phyloP scores from a whole-genome alignment of 2,329 filamentous ascomycete species.

The Fusarium mangiferae region DNA sequence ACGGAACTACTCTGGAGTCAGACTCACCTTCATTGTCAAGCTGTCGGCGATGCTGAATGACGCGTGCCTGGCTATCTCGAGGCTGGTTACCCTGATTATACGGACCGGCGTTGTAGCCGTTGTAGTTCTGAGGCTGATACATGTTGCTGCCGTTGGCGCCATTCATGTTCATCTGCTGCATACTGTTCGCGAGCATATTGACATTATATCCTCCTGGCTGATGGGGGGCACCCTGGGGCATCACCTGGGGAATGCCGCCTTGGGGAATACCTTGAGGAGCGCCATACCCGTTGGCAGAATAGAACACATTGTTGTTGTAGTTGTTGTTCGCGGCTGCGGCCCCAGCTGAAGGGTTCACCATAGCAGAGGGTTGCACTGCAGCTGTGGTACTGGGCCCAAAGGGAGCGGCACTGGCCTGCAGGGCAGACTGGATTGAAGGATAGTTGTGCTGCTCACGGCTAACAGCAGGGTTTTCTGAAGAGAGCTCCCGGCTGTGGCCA shows the following conservation, averaged over 20 bases:
- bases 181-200: constrained; percentile 71
- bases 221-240: constrained; percentile 33
- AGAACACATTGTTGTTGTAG: constrained; percentile 49
- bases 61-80: constrained; percentile 79
- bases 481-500: constrained; percentile 79
- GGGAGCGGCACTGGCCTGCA: constrained; percentile 82
- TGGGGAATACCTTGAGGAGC: constrained; percentile 42
- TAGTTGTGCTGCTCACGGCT: constrained; percentile 61
- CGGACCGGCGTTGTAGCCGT: constrained; percentile 63
- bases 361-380: constrained; percentile 43
- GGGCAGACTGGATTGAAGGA: constrained; percentile 73
- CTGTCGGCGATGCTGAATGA: constrained; percentile 79
- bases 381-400: constrained; percentile 72
- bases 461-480: constrained; percentile 57
- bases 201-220: constrained; percentile 46
- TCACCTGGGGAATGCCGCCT: constrained; percentile 15
- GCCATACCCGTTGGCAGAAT: constrained; percentile 45
- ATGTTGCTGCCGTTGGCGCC: constrained; percentile 54
- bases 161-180: constrained; percentile 72
- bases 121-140: constrained; percentile 69
- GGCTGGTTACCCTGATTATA: constrained; percentile 64
- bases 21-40: constrained; percentile 75
- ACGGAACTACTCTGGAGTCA: background rate
- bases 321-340: constrained; percentile 43
- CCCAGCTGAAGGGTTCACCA: constrained; percentile 41